Evolutionary conservation across 257 asterid species (phyloP), one percentile per base, ranked within the genome.

Genomic region (Przewalskia tangutica): DNA sequence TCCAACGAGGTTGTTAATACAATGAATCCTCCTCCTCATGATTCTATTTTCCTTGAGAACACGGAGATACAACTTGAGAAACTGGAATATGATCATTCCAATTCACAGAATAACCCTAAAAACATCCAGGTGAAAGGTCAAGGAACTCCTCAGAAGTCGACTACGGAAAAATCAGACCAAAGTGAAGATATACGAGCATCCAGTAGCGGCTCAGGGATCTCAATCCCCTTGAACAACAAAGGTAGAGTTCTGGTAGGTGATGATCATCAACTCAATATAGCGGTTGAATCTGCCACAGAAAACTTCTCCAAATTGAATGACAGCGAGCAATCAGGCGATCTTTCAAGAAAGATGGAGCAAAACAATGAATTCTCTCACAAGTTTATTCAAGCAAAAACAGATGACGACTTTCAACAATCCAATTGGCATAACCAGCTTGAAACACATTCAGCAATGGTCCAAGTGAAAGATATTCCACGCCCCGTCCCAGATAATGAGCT

Each of bases 141-240:
- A 46, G 85, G 6, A 48, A 51, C 18, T 85, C 71, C 77, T 38
- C 73, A 13, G 77, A 78, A 84, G 73, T 71, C 55, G 68, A 55
- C 54, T 42, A 68, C 27, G 75, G 81, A 75, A 59, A 51, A 54
- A 50, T 54, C 79, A 50, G 63, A 40, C 42, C 50, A 65, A 32
- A 18, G 64, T 77, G 56, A 66, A 54, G 59, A 55, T 63, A 48
- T 34, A 48, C 3, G 44, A 48, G 60, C 59, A 73, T 46, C 79
- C 20, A 20, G 55, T 23, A 73, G 23, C 0, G 20, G 60, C 79
- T 12, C 44, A 50, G 79, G 79, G 20, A 73, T 23, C 79, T 73
- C 59, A 73, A 46, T 48, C 13, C 14, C 14, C 4, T 46, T 12
- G 80, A 66, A 42, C n/a, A 56, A 55, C 54, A 60, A 27, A 63